Conservation (phyloP, 2,329 filamentous ascomycete species). For the Gnomoniopsis sp. region DNA sequence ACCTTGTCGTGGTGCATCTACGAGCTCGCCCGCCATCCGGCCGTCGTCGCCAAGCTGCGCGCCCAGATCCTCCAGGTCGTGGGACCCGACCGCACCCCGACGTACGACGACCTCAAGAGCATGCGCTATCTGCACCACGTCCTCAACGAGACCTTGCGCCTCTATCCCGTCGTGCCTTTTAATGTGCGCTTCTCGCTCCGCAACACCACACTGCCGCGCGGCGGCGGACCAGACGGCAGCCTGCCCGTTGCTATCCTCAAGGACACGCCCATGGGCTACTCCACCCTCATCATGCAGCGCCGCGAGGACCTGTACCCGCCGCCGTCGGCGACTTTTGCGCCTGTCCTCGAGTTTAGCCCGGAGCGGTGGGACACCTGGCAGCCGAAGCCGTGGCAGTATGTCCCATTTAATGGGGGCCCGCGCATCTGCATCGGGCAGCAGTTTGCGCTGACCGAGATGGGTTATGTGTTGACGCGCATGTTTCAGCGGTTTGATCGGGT, state of each 20-base stretch:
- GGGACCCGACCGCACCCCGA: slow-evolving; percentile 60
- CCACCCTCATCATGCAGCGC: slow-evolving; percentile 70
- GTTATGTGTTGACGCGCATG: slow-evolving; percentile 67
- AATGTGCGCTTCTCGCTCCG: slow-evolving; percentile 70
- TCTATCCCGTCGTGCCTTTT: slow-evolving; percentile 61
- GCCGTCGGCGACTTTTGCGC: slow-evolving; percentile 40
- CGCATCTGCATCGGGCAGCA: slow-evolving; percentile 77
- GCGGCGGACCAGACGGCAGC: slow-evolving; percentile 61
- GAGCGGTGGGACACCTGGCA: slow-evolving; percentile 65
- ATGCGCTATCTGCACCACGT: slow-evolving; percentile 24
- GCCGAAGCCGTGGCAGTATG: slow-evolving; percentile 66
- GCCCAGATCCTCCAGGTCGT: slow-evolving; percentile 67
- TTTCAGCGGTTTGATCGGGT: slow-evolving; percentile 69
- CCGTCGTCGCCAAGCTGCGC: slow-evolving; percentile 65
- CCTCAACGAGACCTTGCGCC: slow-evolving; percentile 23
- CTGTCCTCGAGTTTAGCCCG: slow-evolving; percentile 54
- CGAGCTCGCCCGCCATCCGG: slow-evolving; percentile 71
- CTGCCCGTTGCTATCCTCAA: slow-evolving; percentile 64
- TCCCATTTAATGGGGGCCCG: slow-evolving; percentile 73
- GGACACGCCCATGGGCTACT: slow-evolving; percentile 64
- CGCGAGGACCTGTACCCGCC: slow-evolving; percentile 59
- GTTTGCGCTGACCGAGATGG: slow-evolving; percentile 75
- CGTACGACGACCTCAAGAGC: slow-evolving; percentile 59
- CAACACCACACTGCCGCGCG: slow-evolving; percentile 72
- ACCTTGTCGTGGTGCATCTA: slow-evolving; percentile 81